Evolutionary conservation across 1,284 basidiomycete species (phyloP).

Genomic region (Volvariella surrecta): DNA sequence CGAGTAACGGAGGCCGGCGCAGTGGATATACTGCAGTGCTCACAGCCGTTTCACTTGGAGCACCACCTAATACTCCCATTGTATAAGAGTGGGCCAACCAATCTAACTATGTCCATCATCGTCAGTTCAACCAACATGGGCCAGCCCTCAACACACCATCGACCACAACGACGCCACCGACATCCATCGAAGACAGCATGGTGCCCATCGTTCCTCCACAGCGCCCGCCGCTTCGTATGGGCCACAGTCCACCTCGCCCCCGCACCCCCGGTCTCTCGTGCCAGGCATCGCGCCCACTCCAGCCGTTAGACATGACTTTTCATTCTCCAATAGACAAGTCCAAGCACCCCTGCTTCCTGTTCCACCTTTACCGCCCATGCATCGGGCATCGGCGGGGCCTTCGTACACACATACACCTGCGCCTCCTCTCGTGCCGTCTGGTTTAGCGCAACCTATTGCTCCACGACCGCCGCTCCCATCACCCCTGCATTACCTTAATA

Average conservation of each 20-base stretch:
- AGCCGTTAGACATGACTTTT: constrained; percentile 12
- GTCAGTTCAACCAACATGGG: constrained; percentile 8
- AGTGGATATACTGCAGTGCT: no score
- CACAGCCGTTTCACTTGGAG: no score
- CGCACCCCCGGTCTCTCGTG: constrained; percentile 13
- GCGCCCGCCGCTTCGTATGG: constrained; percentile 10
- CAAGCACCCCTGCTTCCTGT: constrained; percentile 7
- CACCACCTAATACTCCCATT: no score
- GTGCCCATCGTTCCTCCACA: constrained; percentile 12
- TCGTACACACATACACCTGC: background rate
- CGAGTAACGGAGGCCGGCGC: no score
- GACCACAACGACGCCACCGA: constrained; percentile 7
- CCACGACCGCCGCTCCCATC: constrained; percentile 9
- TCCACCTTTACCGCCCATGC: constrained; percentile 9
- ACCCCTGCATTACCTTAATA: constrained; percentile 12
- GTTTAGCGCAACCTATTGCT: constrained; percentile 5
- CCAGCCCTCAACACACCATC: constrained; percentile 1
- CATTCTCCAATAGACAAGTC: constrained; percentile 9
- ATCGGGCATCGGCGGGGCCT: constrained; percentile 11
- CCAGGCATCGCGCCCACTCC: constrained; percentile 12
- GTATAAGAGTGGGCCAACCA: no score
- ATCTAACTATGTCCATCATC: no score
- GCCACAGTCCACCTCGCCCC: constrained; percentile 5
- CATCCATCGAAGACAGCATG: background rate
- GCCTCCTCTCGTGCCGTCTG: background rate